Evolutionary conservation across 805 yeast genomes (phyloP).

Genomic region (Candida gorgasii): DNA sequence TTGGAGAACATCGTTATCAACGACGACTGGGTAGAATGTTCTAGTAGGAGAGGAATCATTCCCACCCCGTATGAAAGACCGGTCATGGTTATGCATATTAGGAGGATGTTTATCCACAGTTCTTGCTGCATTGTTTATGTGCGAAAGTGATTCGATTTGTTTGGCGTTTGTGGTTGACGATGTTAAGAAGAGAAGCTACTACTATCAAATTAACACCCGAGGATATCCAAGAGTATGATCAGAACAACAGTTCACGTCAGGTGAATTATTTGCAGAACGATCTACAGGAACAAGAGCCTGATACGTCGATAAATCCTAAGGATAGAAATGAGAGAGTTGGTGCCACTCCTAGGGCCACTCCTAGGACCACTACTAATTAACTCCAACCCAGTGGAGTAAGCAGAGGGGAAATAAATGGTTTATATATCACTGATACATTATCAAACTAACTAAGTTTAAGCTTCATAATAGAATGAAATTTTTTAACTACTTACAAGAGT

Average conservation of each 20-base stretch:
- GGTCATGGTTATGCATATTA: conserved; percentile 15
- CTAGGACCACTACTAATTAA: conserved; percentile 2
- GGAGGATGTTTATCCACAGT: conserved; percentile 10
- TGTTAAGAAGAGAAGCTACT: conserved; percentile 76
- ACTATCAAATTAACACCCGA: conserved; percentile 66
- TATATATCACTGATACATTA: no score
- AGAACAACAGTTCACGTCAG: conserved; percentile 16
- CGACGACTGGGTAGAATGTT: conserved; percentile 8
- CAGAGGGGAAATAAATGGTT: no score
- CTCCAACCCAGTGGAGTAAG: no score
- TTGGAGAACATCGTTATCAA: conserved; percentile 11
- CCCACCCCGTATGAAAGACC: conserved; percentile 16
- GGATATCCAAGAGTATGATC: conserved; percentile 57
- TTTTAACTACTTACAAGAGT: no score
- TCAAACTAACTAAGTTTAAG: no score
- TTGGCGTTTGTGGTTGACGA: no score
- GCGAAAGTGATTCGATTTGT: no score
- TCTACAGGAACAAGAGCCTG: conserved; percentile 16
- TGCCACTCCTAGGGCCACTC: neutral
- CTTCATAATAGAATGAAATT: no score
- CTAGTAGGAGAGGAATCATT: conserved; percentile 14
- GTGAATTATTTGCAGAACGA: conserved; percentile 13
- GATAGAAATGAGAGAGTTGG: conserved; percentile 26
- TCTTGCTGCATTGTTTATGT: conserved; percentile 3
- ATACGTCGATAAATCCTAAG: conserved; percentile 17